Conservation (phyloP, 257 asterid species). For the Solanum bukasovii region DNA sequence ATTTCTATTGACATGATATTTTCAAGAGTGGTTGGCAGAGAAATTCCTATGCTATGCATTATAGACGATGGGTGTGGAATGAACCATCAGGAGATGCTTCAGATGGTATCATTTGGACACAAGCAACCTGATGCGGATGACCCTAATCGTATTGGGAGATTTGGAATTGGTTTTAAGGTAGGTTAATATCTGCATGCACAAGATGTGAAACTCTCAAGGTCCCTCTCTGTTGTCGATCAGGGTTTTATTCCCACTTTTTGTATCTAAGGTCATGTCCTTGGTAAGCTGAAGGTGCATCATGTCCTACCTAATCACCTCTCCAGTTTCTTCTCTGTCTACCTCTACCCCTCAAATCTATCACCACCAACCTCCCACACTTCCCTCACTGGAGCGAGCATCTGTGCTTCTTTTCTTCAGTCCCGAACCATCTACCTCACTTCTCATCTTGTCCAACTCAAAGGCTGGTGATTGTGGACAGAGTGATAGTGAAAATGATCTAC, state of each 20-base stretch:
- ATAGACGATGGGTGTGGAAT: slow-evolving; percentile 74
- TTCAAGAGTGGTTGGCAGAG: slow-evolving; percentile 29
- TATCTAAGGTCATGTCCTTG: not conserved
- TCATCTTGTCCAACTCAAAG: not conserved
- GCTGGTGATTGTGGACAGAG: not conserved
- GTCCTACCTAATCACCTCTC: not conserved
- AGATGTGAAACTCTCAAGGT: not conserved
- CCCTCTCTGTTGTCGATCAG: not conserved
- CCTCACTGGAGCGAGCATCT: not conserved
- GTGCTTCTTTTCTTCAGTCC: not conserved
- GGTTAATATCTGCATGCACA: not conserved
- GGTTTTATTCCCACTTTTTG: not conserved
- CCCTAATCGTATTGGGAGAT: slow-evolving; percentile 55
- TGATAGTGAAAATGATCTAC: not conserved
- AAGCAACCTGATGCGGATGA: slow-evolving; percentile 39
- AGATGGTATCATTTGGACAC: slow-evolving; percentile 75
- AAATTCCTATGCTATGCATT: slow-evolving; percentile 61
- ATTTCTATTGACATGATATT: slow-evolving; percentile 35
- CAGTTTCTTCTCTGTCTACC: not conserved
- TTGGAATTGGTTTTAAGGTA: slow-evolving; percentile 87
- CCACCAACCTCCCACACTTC: not conserved
- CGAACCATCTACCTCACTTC: not conserved
- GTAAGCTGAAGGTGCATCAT: not conserved
- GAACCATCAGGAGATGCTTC: slow-evolving; percentile 48
- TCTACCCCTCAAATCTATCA: not conserved